Evolutionary conservation across 2,329 filamentous ascomycete genomes (phyloP).

Genomic region (Nigrospora oryzae): DNA sequence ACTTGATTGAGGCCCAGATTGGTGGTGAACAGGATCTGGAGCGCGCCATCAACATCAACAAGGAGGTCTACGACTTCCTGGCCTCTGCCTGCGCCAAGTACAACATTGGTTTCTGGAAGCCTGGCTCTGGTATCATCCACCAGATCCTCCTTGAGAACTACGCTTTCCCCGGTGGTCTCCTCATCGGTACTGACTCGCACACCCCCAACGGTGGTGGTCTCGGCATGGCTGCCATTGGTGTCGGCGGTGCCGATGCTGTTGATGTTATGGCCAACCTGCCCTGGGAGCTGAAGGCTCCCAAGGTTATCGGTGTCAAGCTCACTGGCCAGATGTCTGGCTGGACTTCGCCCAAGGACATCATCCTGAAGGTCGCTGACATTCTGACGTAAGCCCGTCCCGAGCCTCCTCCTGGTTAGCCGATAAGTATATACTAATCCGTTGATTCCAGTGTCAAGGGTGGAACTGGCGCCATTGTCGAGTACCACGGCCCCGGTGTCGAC

Average conservation of each 20-base stretch:
- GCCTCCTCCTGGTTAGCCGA: too few species aligned
- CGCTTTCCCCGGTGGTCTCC: slow-evolving; percentile 94
- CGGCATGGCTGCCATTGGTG: slow-evolving; percentile 90
- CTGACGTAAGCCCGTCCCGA: slow-evolving; percentile 44
- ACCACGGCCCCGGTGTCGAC: slow-evolving; percentile 64
- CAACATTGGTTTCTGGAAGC: slow-evolving; percentile 99
- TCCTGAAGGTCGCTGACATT: slow-evolving; percentile 93
- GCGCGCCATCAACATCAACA: slow-evolving; percentile 88
- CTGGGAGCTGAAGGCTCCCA: slow-evolving; percentile 97
- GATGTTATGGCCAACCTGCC: slow-evolving; percentile 97
- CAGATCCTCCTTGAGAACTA: slow-evolving; percentile 99
- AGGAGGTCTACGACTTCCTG: slow-evolving; percentile 98
- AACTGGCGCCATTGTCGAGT: slow-evolving; percentile 84
- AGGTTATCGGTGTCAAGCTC: slow-evolving; percentile 92
- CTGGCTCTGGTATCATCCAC: slow-evolving; percentile 98
- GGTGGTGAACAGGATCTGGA: slow-evolving; percentile 91
- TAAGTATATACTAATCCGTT: too few species aligned
- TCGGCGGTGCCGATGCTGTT: slow-evolving; percentile 95
- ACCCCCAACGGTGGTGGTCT: slow-evolving; percentile 96
- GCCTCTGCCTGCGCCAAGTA: slow-evolving; percentile 93
- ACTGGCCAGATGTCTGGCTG: slow-evolving; percentile 85
- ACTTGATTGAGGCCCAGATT: slow-evolving; percentile 96
- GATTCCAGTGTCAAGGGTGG: slow-evolving; percentile 71
- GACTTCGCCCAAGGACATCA: slow-evolving; percentile 93
- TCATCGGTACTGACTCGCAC: slow-evolving; percentile 97